Evolutionary conservation across 2,329 filamentous ascomycete genomes (phyloP), one percentile per base, ranked within the genome.

Genomic region (Claviceps pusilla): DNA sequence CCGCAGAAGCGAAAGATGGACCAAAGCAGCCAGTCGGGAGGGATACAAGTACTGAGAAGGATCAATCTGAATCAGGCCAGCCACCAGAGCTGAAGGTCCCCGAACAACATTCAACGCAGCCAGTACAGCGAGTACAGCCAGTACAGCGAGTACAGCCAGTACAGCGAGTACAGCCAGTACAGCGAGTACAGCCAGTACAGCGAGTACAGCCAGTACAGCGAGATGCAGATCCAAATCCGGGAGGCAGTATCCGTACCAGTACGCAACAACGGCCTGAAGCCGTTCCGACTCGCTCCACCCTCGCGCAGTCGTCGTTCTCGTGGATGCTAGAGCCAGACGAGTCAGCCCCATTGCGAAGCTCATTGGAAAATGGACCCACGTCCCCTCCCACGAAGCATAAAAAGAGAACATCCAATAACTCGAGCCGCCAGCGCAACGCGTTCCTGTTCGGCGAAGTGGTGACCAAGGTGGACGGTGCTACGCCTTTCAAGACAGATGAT

Each of bases 261-360:
- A 50, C 53, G 19, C 42, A 55, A 46, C 59, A 61, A 4, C 66
- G 57, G 53, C 62, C 63, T 49, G 68, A 57, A 59, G 69, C 77
- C 2, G 75, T 81, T 16, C 80, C 79, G 0, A 80, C 80, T 24
- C 76, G 83, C 28, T 85, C 84, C 3, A 80, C 76, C 0, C 73
- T 89, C 39, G 83, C 84, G 1, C 84, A 87, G 59, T 88, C 86
- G 7, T 85, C 83, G 4, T 89, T 88, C 65, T 83, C 85, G 1
- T 89, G 84, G 83, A 89, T 89, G 84, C 73, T 89, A 2, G 82
- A 83, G 59, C 77, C 76, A 3, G 76, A 78, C 59, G 64, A 71
- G 53, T 65, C 70, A 0, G 55, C 50, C 11, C 60, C 56, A 45
- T 59, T 62, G 51, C 55, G 64, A 54, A 57, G 62, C 0, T 52